Evolutionary conservation across 176 grass and related monocot species (phyloP).

Genomic region (Poa annua): DNA sequence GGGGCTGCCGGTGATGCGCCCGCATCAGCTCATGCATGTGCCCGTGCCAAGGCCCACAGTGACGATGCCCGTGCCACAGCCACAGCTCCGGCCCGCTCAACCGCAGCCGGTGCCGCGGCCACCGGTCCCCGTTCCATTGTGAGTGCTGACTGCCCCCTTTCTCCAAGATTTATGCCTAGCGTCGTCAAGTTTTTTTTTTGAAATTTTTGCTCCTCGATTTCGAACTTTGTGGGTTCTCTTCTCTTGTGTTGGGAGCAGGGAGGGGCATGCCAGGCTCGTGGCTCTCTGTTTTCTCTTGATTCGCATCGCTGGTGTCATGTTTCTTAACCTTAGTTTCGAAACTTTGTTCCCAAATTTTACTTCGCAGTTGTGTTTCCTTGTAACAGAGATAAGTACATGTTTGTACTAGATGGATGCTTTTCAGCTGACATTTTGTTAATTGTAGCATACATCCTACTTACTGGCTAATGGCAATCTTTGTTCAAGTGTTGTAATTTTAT

Average conservation of each 20-base stretch:
- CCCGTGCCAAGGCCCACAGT: conserved; percentile 28
- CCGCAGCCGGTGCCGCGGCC: conserved; percentile 49
- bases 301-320: conserved; percentile 7
- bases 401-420: conserved; percentile 18
- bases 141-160: conserved; percentile 36
- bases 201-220: conserved; percentile 22
- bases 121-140: conserved; percentile 51
- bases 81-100: conserved; percentile 40
- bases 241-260: neutral
- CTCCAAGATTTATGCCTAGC: conserved; percentile 28
- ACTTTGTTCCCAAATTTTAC: conserved; percentile 26
- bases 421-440: neutral
- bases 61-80: conserved; percentile 44
- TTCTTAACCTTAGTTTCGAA: conserved; percentile 16
- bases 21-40: conserved; percentile 45
- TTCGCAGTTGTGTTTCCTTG: conserved; percentile 17
- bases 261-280: neutral
- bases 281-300: conserved; percentile 26
- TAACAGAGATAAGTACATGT: neutral
- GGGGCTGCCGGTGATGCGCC: conserved; percentile 42
- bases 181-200: conserved; percentile 40
- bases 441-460: neutral
- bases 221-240: neutral
- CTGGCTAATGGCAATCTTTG: neutral
- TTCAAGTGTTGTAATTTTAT: neutral